Evolutionary conservation across 2,329 filamentous ascomycete species (phyloP), one percentile per base, ranked within the genome.

Genomic region (Leptoxyphium fumago): DNA sequence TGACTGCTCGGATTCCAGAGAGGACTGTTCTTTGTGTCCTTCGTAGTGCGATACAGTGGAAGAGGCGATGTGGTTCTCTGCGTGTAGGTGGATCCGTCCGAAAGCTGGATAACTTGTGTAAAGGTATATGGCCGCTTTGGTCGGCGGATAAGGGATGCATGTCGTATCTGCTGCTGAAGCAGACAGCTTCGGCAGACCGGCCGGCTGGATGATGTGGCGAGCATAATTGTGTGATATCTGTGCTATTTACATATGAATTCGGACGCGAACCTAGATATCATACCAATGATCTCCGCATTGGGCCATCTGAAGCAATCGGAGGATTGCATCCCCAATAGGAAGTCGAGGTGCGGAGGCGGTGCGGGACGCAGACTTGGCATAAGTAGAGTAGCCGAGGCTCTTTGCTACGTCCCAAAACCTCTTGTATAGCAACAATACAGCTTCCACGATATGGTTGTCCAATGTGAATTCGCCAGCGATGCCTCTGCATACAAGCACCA

Each of bases 101-200:
- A 85, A 51, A 96, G 81, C 43, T 87, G 88, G 53, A 98, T 73
- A 48, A 98, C 76, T 67, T 98, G 91, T n/a, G 89, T 95, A 72
- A 95, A 96, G 53, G 82, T 85, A 73, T 95, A 96, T 38, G 91
- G 89, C 5, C 88, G 78, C 59, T 87, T 83, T n/a, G 87, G 87
- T 13, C 91, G 85, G 49, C 75, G 75, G 60, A 96, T 77, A 50
- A 94, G 82, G 18, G 84, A 87, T 43, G 91, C 91, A 61, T 86
- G 78, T 48, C 87, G 38, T 60, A 78, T 71, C 68, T 88, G 82
- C 41, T 55, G 51, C 45, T 43, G 48, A 39, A 18, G 26, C 46
- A 29, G 42, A 44, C 49, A 38, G 38, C 29, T 21, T 38, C 40
- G 21, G 45, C 51, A 51, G 29, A 47, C 38, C 4, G 50, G 48